A percentile compares a stretch with the other conserved stretches of the same genome.
Evolutionary conservation across 2,329 filamentous ascomycete species (phyloP).

Genomic region (Penicillium sp.): DNA sequence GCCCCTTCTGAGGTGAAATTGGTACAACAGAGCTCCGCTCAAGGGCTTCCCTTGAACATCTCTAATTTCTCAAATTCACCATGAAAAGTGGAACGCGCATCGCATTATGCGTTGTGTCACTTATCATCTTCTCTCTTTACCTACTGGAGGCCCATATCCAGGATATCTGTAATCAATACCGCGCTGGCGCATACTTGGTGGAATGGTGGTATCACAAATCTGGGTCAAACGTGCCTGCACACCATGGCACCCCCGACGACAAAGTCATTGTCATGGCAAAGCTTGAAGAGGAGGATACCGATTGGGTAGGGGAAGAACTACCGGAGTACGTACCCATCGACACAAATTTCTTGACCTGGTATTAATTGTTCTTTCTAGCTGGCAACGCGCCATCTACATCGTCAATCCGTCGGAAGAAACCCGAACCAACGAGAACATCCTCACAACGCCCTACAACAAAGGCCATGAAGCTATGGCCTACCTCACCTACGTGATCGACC

Average conservation of each 20-base stretch:
- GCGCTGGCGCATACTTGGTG: constrained; percentile 36
- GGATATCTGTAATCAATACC: constrained; percentile 38
- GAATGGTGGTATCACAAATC: constrained; percentile 28
- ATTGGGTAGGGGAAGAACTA: constrained; percentile 48
- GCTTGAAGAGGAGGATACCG: constrained; percentile 43
- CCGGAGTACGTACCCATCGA: constrained; percentile 41
- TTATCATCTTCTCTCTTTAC: constrained; percentile 30
- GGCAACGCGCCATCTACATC: constrained; percentile 48
- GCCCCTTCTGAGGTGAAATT: constrained; percentile 4
- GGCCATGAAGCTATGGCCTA: constrained; percentile 50
- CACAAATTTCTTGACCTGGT: background rate
- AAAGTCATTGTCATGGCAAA: constrained; percentile 49
- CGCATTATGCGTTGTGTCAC: constrained; percentile 20
- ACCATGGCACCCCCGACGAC: constrained; percentile 23
- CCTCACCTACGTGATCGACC: constrained; percentile 48
- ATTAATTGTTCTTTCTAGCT: constrained; percentile 28
- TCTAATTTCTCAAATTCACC: constrained; percentile 8
- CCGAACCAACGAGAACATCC: constrained; percentile 17
- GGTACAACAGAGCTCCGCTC: constrained; percentile 8
- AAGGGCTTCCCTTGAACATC: constrained; percentile 3
- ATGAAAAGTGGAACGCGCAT: constrained; percentile 36
- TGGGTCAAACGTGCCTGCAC: background rate
- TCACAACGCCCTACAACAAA: constrained; percentile 43
- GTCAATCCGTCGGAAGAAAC: constrained; percentile 38
- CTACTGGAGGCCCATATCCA: constrained; percentile 33